Evolutionary conservation across 164 flowering plant species (phyloP), one percentile per base, ranked within the genome.

Genomic region (Hamamelis virginiana): DNA sequence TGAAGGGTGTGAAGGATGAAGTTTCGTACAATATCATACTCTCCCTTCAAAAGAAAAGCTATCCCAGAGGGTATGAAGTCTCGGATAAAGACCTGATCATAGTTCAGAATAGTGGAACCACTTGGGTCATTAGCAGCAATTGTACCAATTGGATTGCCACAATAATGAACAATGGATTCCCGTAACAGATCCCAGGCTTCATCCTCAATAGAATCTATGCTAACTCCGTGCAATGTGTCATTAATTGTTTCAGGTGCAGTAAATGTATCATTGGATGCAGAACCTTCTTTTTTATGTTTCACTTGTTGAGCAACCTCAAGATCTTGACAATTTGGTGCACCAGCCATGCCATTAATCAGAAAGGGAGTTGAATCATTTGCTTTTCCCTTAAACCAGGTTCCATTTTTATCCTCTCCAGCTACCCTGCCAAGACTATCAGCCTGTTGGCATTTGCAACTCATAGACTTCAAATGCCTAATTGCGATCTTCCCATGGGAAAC

Each of bases 1-100:
- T 90, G 96, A 64, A 90, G 96, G 52, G 96, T 90, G 73, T 88
- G 81, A 53, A 88, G 91, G 72, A 90, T 83, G 80, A 90, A 90
- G 68, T 87, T 88, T 59, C 92, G 81, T 38, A 90, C 92, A 65
- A 90, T 90, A 66, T 90, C 96, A 71, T 85, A 87, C 80, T 90
- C 96, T 59, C 91, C 96, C 69, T 87, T 90, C 77, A 90, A 76
- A 76, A 88, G 90, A 69, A 90, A 90, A 50, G 96, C 96, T 55
- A 90, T 78, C 45, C 91, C 96, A 65, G 96, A 87, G 43, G 96
- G 92, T 46, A 90, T 81, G 75, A 90, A 90, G 56, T 90, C 96
- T 19, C 92, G 90, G 60, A 90, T 88, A 58, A 90, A 90, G 69
- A 90, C 87, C 70, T 90, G 96, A 76, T 90, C 96, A 72, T 88